These are phyloP conservation scores for Pluteus cervinus DNA, from an alignment of 768 basidiomycete genomes.

Conservation along the genomic window DNA sequence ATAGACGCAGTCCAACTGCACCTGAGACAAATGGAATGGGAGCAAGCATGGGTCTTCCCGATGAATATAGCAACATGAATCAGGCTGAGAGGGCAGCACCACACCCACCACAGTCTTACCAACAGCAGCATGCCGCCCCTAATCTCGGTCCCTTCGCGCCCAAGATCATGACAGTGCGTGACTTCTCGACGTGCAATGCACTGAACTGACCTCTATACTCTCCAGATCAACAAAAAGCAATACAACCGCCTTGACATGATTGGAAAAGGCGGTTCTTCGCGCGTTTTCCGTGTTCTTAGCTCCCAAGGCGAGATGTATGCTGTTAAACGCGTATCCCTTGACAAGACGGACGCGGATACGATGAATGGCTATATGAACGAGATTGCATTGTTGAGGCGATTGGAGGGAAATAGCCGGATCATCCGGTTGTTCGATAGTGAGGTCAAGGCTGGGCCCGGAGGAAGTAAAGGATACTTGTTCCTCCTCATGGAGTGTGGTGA, in stretches of 20 bases:
- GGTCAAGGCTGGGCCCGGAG: slow-evolving; percentile 64
- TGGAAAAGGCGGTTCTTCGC: slow-evolving; percentile 93
- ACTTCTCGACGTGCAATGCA: slow-evolving; percentile 4
- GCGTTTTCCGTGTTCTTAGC: slow-evolving; percentile 88
- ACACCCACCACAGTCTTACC: slow-evolving; percentile 24
- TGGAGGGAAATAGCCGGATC: slow-evolving; percentile 90
- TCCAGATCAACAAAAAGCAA: slow-evolving; percentile 70
- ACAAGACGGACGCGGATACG: slow-evolving; percentile 84
- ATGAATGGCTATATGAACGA: slow-evolving; percentile 95
- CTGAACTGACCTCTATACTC: neutral
- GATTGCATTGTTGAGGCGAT: slow-evolving; percentile 85
- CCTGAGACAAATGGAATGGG: slow-evolving; percentile 49
- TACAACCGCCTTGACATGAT: slow-evolving; percentile 87
- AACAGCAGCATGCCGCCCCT: too few relatives aligned
- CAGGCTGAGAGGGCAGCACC: slow-evolving; percentile 25
- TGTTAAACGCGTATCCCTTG: slow-evolving; percentile 87
- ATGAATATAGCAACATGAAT: slow-evolving; percentile 16
- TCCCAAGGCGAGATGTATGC: slow-evolving; percentile 74
- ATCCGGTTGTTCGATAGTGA: slow-evolving; percentile 91
- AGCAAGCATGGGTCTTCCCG: slow-evolving; percentile 14
- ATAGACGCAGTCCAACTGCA: slow-evolving; percentile 65
- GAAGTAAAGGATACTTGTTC: slow-evolving; percentile 68
- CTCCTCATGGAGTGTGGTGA: slow-evolving; percentile 98
- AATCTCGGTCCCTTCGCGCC: too few relatives aligned
- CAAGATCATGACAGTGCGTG: slow-evolving; percentile 34